Evolutionary conservation across 2,329 filamentous ascomycete genomes (phyloP), one percentile per base, ranked within the genome.

Genomic region (Polychaeton citri): DNA sequence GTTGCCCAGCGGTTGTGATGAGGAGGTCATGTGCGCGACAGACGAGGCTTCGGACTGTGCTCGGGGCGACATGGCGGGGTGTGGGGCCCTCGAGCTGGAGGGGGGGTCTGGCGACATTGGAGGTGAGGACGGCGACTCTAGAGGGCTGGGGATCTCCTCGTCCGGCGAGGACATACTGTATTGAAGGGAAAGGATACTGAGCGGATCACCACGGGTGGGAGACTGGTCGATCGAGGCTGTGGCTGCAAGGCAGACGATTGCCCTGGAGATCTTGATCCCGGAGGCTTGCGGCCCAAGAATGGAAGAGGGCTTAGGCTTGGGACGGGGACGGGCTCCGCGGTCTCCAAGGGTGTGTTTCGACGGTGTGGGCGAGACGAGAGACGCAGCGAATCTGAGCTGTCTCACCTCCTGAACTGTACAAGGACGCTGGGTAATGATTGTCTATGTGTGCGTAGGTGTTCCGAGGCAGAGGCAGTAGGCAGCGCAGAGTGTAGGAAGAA

Each of bases 1-100:
- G 39, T 82, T 72, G 28, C 85, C 85, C 3, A 87, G 66, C 28
- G 83, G 78, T 19, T 81, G 90, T n/a, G 86, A 94, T n/a, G 77
- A 86, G 5, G 80, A 64, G 38, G 74, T 83, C 75, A 93, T 86
- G 38, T 62, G 58, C 17, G 60, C 58, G 19, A 63, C 53, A 37
- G 62, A 65, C 15, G 76, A 63, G 34, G 78, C 72, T 21, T 34
- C n/a, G 32, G 74, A 72, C 47, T 32, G 30, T 10, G 13, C 10
- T 32, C 76, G 72, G 73, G 15, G 74, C 68, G 39, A 77, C 51
- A 55, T 75, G 60, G 55, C 71, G 64, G 37, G 66, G 16, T 45
- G 38, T 5, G 24, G 18, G 4, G 34, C 33, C 8, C 28, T 24
- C 20, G 39, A 30, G 6, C 32, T 35, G 13, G 18, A 16, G 6